These are phyloP conservation scores for Plenodomus biglobosus DNA, from an alignment of 2,329 filamentous ascomycete genomes.

Conservation along the genomic window DNA sequence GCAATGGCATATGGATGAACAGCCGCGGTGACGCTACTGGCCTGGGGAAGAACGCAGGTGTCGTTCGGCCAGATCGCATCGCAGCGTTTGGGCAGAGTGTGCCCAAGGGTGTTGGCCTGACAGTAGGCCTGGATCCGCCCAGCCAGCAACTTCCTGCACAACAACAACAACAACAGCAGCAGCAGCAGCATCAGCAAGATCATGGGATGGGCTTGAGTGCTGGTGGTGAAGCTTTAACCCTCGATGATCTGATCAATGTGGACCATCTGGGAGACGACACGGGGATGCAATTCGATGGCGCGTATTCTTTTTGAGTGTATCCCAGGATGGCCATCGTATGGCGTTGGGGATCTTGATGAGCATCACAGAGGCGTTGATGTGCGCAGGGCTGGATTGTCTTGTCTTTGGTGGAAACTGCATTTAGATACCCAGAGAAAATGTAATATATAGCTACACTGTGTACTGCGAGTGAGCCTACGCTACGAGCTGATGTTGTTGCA, in stretches of 20 bases:
- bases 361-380: too few species aligned
- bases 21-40: slow-evolving; percentile 46
- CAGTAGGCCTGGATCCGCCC: slow-evolving; percentile 43
- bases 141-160: slow-evolving; percentile 4
- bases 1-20: slow-evolving; percentile 53
- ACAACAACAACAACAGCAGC: slow-evolving; percentile 11
- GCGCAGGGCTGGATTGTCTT: too few species aligned
- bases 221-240: slow-evolving; percentile 15
- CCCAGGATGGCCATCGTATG: too few species aligned
- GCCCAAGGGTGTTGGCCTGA: slow-evolving; percentile 42
- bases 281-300: slow-evolving; percentile 15
- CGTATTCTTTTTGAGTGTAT: not conserved
- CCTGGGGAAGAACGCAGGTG: slow-evolving; percentile 28
- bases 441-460: too few species aligned
- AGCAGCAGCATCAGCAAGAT: slow-evolving; percentile 11
- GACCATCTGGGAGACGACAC: slow-evolving; percentile 38
- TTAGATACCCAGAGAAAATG: too few species aligned
- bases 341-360: too few species aligned
- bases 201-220: slow-evolving; percentile 17
- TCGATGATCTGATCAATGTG: slow-evolving; percentile 50
- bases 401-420: too few species aligned
- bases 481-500: too few species aligned
- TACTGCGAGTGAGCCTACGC: too few species aligned
- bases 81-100: slow-evolving; percentile 49
- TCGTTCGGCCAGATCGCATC: slow-evolving; percentile 35